Evolutionary conservation across 768 basidiomycete species (phyloP), one percentile per base, ranked within the genome.

Genomic region (Phlebiopsis gigantea): DNA sequence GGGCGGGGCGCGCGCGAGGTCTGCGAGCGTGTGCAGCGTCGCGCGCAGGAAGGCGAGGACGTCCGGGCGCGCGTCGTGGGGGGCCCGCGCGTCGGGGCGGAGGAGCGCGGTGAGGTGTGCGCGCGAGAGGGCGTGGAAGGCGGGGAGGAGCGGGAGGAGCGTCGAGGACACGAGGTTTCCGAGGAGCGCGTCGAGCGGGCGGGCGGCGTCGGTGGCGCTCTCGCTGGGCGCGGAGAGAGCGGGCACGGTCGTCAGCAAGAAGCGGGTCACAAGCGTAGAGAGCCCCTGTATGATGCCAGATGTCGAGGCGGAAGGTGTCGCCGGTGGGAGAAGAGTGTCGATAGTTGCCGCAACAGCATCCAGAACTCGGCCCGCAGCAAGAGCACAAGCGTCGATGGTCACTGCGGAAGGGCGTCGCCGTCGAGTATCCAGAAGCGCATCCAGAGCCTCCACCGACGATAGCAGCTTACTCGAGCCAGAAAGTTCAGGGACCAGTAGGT

Each of bases 11-110:
- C 14, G 10, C 28, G 12, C 25, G 42, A 53, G 41, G 14, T 26
- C 42, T 1, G 24, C 14, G 15, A 45, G 43, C 12, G 52, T 41
- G 24, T 1, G 14, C 22, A 53, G 52, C 41, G 41, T 17, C 22
- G 24, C 29, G 52, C 24, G 52, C 7, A 53, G 41, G 15, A 43
- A 19, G 6, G 9, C 26, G 14, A 45, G 10, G 52, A 25, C 56
- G 49, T 26, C 56, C 19, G 56, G 56, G n/a, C 56, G 56, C 1
- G 45, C 15, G 49, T 57, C 56, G 26, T 3, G 24, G 10, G 29
- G 1, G 12, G 19, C 3, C 25, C 28, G 22, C 24, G 9, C 8
- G 22, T 57, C 1, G 17, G 26, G 55, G n/a, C 1, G 17, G 25
- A 57, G 46, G 31, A 57, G 19, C 8, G 43, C 42, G 22, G 48